Base-by-base conservation (phyloP, 345 rosid genomes). In the Syzygium aqueum region DNA sequence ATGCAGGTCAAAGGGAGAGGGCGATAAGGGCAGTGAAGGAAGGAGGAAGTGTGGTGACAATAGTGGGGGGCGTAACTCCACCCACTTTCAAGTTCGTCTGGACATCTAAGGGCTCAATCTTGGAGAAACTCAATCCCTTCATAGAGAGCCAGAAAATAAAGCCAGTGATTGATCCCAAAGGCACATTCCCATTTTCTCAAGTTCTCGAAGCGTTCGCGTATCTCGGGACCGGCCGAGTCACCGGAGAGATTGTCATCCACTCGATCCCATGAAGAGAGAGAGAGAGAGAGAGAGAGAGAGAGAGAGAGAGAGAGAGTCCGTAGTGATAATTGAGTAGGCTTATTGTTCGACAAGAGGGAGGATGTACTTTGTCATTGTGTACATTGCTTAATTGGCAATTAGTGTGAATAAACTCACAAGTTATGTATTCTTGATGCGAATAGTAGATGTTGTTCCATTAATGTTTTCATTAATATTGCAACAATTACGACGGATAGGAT, bases 11-110 rank as follows among this genome's bases (percentile, higher is more conserved):
- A 90, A 94, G 96, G 43, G 96, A 94, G 33, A 92, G 87, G 88
- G 98, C 96, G 3, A 96, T 95, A 89, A 95, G 96, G 90, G 97
- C 87, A 67, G 88, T 95, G 83, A 96, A 95, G 90, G 95, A 94
- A 92, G 98, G 96, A n/a, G 99, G 98, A 37, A 93, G 92, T 33
- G 97, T 94, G 37, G 99, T 96, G 89, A 96, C 95, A 51, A 88
- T 97, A 80, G 94, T 94, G 0, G 97, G 98, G 96, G 96, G 94
- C 2, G 97, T 92, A 5, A 92, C 94, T 4, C 96, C 98, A 2
- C 96, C 96, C 59, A 96, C 96, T 82, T 95, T 94, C 57, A 88
- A 95, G 90, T 95, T 96, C 86, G 95, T 97, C 30, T 96, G 95
- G 78, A 95, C 97, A 37, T 94, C 97, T 86, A 89, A 94, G 25